Evolutionary conservation across 192 early-diverging fungal genomes (phyloP).

Genomic region (Backusella tarrabulga): DNA sequence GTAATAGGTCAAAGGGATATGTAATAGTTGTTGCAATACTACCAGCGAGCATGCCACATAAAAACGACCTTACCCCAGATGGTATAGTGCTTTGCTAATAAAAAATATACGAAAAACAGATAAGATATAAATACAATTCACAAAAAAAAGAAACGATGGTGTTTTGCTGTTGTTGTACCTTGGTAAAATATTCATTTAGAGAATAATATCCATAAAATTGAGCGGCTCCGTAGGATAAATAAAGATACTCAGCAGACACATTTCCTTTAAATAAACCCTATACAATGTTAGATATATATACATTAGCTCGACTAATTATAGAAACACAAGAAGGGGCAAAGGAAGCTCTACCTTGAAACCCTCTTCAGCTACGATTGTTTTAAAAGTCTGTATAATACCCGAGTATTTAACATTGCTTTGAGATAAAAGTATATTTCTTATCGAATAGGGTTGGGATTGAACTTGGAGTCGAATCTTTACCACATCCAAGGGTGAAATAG

Average conservation of each 20-base stretch:
- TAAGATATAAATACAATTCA: not conserved
- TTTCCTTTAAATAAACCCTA: constrained; percentile 91
- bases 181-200: not conserved
- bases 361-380: constrained; percentile 75
- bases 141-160: not conserved
- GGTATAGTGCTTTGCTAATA: constrained; percentile 24
- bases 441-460: constrained; percentile 15
- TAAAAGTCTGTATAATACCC: constrained; percentile 62
- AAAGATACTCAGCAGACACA: constrained; percentile 87
- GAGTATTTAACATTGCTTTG: constrained; percentile 47
- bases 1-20: constrained; percentile 93
- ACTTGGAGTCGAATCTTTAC: constrained; percentile 86
- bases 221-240: constrained; percentile 82
- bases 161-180: not conserved
- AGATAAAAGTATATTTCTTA: not conserved
- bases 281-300: not conserved
- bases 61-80: constrained; percentile 50
- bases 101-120: constrained; percentile 3
- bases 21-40: constrained; percentile 74
- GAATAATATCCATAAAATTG: constrained; percentile 63
- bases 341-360: constrained; percentile 50
- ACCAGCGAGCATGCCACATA: constrained; percentile 77
- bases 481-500: constrained; percentile 91
- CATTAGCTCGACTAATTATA: not conserved
- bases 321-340: not conserved